Percentiles rank a stretch among this genome's conserved stretches.
Conservation (phyloP, 306 rosid genomes). For the Prinsepia uniflora region DNA sequence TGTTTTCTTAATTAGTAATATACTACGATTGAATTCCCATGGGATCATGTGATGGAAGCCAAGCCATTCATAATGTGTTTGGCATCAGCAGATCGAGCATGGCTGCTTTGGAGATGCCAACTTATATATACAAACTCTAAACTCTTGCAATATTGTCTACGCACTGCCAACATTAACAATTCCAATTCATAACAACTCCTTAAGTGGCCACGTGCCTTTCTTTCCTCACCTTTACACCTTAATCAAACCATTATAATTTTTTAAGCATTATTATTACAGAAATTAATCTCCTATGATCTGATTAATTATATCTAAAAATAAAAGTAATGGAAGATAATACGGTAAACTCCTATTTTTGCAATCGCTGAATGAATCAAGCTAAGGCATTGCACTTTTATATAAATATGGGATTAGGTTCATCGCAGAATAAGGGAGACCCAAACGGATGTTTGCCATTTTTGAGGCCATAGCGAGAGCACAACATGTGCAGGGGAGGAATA, state of each 20-base stretch:
- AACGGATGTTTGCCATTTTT: conserved; percentile 10
- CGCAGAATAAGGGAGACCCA: conserved; percentile 4
- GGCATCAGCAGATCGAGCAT: conserved; percentile 6
- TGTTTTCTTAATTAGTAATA: not conserved
- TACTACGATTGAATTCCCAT: not conserved
- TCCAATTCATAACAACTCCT: conserved; percentile 24
- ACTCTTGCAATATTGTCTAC: conserved; percentile 19
- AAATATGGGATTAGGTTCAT: conserved; percentile 18
- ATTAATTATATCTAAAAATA: too few species aligned
- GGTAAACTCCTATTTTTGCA: too few species aligned
- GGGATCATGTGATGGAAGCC: conserved; percentile 53
- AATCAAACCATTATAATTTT: conserved; percentile 3
- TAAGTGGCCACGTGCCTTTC: conserved; percentile 58
- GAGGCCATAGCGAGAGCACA: not conserved
- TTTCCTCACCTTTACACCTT: conserved; percentile 25
- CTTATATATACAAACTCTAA: conserved; percentile 24
- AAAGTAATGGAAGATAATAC: too few species aligned
- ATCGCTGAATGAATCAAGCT: too few species aligned
- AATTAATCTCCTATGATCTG: too few species aligned
- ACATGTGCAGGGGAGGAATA: conserved; percentile 2
- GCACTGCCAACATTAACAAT: conserved; percentile 38
- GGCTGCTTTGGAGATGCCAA: conserved; percentile 45
- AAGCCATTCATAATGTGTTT: conserved; percentile 13
- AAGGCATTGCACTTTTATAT: too few species aligned
- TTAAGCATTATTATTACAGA: not conserved